Evolutionary conservation across 2,329 filamentous ascomycete genomes (phyloP).

Genomic region (Claviceps africana): DNA sequence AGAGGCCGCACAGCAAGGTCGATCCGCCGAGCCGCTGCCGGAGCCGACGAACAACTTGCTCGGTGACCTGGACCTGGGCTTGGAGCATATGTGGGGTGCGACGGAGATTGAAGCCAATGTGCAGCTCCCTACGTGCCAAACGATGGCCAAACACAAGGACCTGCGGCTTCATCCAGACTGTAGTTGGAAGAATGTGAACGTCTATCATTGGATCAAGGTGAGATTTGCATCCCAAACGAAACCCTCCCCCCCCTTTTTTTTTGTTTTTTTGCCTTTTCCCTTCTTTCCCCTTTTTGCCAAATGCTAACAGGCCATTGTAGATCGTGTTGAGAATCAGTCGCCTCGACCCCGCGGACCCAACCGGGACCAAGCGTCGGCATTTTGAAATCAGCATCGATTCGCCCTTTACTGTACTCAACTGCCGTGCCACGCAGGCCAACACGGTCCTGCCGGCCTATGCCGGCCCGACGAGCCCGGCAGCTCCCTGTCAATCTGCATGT

Average conservation of each 20-base stretch:
- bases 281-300: not conserved
- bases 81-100: conserved; percentile 64
- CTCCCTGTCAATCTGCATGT: conserved; percentile 31
- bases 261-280: not conserved
- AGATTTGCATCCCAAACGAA: not conserved
- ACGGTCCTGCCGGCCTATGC: conserved; percentile 71
- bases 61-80: conserved; percentile 58
- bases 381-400: conserved; percentile 97
- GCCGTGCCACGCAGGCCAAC: conserved; percentile 83
- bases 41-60: conserved; percentile 55
- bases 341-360: conserved; percentile 61
- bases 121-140: conserved; percentile 76
- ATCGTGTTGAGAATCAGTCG: conserved; percentile 88
- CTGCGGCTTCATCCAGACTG: conserved; percentile 71
- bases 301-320: conserved; percentile 26
- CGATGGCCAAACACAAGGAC: conserved; percentile 60
- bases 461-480: conserved; percentile 34
- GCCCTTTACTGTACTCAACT: conserved; percentile 84
- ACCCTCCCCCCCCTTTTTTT: too few species aligned
- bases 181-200: conserved; percentile 85
- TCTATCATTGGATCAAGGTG: conserved; percentile 95
- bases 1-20: conserved; percentile 32
- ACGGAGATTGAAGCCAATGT: conserved; percentile 94
- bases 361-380: conserved; percentile 60
- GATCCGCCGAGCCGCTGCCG: conserved; percentile 28